These are phyloP conservation scores for Fimicolochytrium jonesii DNA, from an alignment of 192 early-diverging fungal species.

Conservation along the genomic window DNA sequence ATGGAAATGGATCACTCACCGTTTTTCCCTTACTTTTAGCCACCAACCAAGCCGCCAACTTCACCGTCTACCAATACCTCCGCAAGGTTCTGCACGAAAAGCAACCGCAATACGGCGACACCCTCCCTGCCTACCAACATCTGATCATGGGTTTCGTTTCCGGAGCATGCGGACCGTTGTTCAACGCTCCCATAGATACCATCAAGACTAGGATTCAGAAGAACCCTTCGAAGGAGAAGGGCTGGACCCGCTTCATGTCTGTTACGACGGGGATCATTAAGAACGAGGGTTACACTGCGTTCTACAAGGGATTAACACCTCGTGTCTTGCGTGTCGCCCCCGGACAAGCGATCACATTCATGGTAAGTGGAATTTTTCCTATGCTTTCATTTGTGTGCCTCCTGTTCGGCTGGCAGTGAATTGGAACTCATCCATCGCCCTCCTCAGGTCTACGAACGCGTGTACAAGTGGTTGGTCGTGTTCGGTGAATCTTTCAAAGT, in stretches of 20 bases:
- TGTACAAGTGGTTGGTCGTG: constrained; percentile 43
- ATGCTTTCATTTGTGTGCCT: background rate
- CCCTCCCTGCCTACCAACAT: constrained; percentile 87
- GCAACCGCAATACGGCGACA: constrained; percentile 51
- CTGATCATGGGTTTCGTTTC: constrained; percentile 86
- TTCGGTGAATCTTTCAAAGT: constrained; percentile 17
- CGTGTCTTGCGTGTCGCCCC: constrained; percentile 91
- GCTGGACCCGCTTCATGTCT: constrained; percentile 71
- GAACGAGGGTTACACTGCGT: constrained; percentile 88
- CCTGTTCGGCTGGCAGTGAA: background rate
- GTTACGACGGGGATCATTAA: constrained; percentile 74
- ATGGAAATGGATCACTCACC: background rate
- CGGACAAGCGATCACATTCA: constrained; percentile 95
- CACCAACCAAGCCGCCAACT: constrained; percentile 98
- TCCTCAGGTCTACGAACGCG: constrained; percentile 33
- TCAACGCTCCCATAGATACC: constrained; percentile 95
- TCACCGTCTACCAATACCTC: constrained; percentile 93
- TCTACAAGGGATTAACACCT: constrained; percentile 94
- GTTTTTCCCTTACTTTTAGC: constrained; percentile 49
- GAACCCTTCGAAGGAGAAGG: constrained; percentile 64
- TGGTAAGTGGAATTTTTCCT: too few relatives aligned
- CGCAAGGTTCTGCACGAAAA: constrained; percentile 68
- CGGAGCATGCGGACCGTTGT: constrained; percentile 74
- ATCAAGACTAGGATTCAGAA: constrained; percentile 99
- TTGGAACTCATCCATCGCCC: too few relatives aligned